These are phyloP conservation scores for Nakazawaea wyomingensis DNA, from an alignment of 805 yeast genomes.

Conservation along the genomic window DNA sequence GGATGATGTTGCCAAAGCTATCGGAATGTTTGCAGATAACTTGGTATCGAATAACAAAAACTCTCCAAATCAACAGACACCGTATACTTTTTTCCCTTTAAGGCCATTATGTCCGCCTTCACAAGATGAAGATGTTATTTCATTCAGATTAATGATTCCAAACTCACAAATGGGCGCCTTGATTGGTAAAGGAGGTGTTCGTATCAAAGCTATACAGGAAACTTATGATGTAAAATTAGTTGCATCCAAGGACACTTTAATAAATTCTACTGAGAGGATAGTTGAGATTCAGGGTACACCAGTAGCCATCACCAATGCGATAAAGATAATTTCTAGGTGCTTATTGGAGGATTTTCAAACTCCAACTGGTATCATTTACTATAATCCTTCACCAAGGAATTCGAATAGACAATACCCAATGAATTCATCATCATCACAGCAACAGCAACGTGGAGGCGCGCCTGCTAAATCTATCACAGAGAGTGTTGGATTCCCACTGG, in stretches of 20 bases:
- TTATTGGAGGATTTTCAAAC: slow-evolving; percentile 70
- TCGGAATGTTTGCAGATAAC: slow-evolving; percentile 64
- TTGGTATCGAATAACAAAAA: slow-evolving; percentile 29
- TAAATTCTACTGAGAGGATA: slow-evolving; percentile 77
- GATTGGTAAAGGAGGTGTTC: slow-evolving; percentile 76
- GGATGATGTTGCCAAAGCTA: slow-evolving; percentile 63
- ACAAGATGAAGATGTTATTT: slow-evolving; percentile 41
- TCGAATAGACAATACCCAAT: slow-evolving; percentile 9
- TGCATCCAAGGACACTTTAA: slow-evolving; percentile 79
- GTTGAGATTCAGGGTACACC: slow-evolving; percentile 84
- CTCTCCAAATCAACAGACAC: slow-evolving; percentile 27
- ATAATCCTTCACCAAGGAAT: slow-evolving; percentile 40
- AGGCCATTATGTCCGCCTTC: slow-evolving; percentile 52
- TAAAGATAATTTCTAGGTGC: slow-evolving; percentile 60
- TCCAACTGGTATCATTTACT: slow-evolving; percentile 59
- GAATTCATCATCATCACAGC: not conserved
- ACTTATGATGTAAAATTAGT: slow-evolving; percentile 69
- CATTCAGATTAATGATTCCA: slow-evolving; percentile 69
- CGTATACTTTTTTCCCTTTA: slow-evolving; percentile 53
- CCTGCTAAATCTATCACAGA: slow-evolving; percentile 25
- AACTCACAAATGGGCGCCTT: slow-evolving; percentile 85
- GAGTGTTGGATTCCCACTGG: slow-evolving; percentile 61
- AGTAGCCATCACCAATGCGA: slow-evolving; percentile 50
- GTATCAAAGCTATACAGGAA: slow-evolving; percentile 76
- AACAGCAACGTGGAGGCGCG: slow-evolving; percentile 8